Evolutionary conservation across 306 rosid genomes (phyloP).

Genomic region (Ammopiptanthus mongolicus): DNA sequence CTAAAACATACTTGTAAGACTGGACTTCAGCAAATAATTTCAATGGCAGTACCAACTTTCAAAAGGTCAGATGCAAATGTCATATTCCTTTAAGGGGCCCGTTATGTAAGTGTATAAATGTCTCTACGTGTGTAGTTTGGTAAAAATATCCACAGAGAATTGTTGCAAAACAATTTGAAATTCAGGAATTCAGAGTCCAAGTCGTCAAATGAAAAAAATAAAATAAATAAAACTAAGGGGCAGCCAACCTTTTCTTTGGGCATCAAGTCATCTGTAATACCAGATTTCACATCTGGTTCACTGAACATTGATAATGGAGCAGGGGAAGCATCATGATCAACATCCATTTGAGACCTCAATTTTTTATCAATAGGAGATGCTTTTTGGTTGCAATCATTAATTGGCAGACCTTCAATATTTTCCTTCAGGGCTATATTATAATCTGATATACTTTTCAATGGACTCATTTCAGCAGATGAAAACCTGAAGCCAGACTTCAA

Average conservation of each 20-base stretch:
- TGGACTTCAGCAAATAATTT: background rate
- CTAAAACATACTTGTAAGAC: background rate
- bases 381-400: slow-evolving; percentile 23
- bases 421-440: slow-evolving; percentile 22
- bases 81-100: background rate
- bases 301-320: slow-evolving; percentile 24
- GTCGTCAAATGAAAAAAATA: background rate
- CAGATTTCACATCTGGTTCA: slow-evolving; percentile 26
- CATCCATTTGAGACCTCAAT: slow-evolving; percentile 21
- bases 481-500: slow-evolving; percentile 45
- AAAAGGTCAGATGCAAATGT: background rate
- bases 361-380: slow-evolving; percentile 17
- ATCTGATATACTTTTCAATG: slow-evolving; percentile 32
- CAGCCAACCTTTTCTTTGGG: slow-evolving; percentile 41
- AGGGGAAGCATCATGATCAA: slow-evolving; percentile 26
- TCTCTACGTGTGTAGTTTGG: background rate
- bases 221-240: background rate
- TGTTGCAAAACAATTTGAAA: background rate
- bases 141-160: background rate
- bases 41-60: background rate
- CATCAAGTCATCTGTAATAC: slow-evolving; percentile 20
- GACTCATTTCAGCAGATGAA: slow-evolving; percentile 45
- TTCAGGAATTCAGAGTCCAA: background rate
- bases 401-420: slow-evolving; percentile 26
- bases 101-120: background rate